Evolutionary conservation across 345 rosid genomes (phyloP).

Genomic region (Eucalyptus lansdowneana): DNA sequence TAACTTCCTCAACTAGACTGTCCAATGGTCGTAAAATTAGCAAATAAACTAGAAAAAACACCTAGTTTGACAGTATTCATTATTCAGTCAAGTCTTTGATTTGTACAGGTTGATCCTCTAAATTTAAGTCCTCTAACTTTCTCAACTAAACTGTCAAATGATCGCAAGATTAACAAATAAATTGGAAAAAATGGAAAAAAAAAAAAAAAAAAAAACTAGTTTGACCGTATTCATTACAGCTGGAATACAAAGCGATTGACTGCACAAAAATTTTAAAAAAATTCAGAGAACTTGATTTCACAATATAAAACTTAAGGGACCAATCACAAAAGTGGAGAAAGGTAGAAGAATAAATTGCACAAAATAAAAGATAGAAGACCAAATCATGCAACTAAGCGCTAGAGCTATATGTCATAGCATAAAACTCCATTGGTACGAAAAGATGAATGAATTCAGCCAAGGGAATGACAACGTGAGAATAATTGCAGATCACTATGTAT

Average conservation of each 20-base stretch:
- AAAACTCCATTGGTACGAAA: background rate
- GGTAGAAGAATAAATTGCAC: background rate
- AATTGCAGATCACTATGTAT: no score
- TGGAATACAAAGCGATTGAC: background rate
- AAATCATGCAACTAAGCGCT: background rate
- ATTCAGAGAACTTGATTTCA: background rate
- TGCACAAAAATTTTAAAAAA: background rate
- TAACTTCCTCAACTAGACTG: background rate
- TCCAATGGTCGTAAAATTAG: background rate
- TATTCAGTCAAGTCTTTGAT: background rate
- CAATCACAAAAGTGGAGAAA: background rate
- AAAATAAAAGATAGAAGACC: background rate
- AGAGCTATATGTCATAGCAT: background rate
- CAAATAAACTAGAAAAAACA: background rate
- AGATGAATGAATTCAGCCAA: background rate
- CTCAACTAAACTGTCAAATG: background rate
- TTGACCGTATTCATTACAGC: background rate
- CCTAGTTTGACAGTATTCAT: background rate
- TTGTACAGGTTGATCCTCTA: background rate
- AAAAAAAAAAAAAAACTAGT: background rate
- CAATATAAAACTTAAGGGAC: background rate
- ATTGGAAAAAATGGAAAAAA: no score
- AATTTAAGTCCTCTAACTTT: background rate
- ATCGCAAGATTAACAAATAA: background rate
- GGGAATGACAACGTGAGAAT: no score